Percentiles rank a stretch among this genome's conserved stretches.
Conservation (phyloP, 2,329 filamentous ascomycete species). For the Raffaelea ambrosiae region DNA sequence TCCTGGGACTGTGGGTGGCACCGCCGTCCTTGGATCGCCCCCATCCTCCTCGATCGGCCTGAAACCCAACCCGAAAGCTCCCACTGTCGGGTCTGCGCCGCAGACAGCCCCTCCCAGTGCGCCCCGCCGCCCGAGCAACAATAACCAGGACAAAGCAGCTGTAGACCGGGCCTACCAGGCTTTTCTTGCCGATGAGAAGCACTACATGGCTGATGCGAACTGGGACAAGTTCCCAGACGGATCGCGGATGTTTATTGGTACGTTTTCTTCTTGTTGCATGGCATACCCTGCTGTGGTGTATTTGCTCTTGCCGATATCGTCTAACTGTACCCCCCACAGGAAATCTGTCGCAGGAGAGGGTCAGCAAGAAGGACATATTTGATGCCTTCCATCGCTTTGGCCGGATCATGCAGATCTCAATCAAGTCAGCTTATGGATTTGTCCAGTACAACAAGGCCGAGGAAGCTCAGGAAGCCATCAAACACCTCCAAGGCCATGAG, state of each 20-base stretch:
- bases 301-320: slow-evolving; percentile 7
- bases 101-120: not conserved
- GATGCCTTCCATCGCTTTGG: slow-evolving; percentile 82
- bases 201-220: slow-evolving; percentile 67
- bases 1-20: slow-evolving; percentile 2
- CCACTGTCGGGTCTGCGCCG: not conserved
- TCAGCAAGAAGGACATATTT: slow-evolving; percentile 90
- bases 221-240: slow-evolving; percentile 75
- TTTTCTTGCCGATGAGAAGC: slow-evolving; percentile 64
- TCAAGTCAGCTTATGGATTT: slow-evolving; percentile 95
- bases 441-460: slow-evolving; percentile 79
- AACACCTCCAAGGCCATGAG: slow-evolving; percentile 68
- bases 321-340: slow-evolving; percentile 46
- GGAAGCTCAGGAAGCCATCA: slow-evolving; percentile 67
- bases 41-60: not conserved
- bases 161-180: slow-evolving; percentile 57
- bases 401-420: slow-evolving; percentile 83
- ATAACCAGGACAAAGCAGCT: slow-evolving; percentile 7
- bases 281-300: slow-evolving; percentile 16
- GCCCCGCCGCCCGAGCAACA: slow-evolving; percentile 1
- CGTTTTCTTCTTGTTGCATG: slow-evolving; percentile 19
- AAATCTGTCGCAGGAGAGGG: slow-evolving; percentile 86
- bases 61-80: not conserved
- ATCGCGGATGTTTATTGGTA: slow-evolving; percentile 75
- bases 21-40: slow-evolving; percentile 1